Evolutionary conservation across 176 grass and related monocot species (phyloP).

Genomic region (Eragrostis nindensis): DNA sequence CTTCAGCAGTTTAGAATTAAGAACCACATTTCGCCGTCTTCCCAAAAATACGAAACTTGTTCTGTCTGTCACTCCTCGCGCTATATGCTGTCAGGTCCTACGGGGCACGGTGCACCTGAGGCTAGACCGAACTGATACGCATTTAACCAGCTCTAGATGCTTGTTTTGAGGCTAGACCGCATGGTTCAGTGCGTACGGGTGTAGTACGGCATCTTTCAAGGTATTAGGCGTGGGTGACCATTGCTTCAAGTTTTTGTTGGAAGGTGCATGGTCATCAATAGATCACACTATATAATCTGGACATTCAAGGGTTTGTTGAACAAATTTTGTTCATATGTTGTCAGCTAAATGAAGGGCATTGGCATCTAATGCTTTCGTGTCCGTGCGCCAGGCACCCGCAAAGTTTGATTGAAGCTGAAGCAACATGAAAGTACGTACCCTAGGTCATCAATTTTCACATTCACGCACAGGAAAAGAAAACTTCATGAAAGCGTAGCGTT

Average conservation of each 20-base stretch:
- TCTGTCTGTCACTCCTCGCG: too few relatives aligned
- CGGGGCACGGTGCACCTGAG: too few relatives aligned
- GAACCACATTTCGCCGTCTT: too few relatives aligned
- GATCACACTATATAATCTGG: neutral
- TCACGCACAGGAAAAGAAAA: neutral
- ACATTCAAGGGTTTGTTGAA: neutral
- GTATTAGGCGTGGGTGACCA: neutral
- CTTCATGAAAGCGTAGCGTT: neutral
- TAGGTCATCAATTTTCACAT: too few relatives aligned
- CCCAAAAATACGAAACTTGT: too few relatives aligned
- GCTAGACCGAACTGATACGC: too few relatives aligned
- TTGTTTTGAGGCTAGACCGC: too few relatives aligned
- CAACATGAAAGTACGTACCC: neutral
- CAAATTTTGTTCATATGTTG: neutral
- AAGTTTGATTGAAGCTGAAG: slow-evolving; percentile 31
- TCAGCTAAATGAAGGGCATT: neutral
- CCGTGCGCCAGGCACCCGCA: neutral
- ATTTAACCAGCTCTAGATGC: too few relatives aligned
- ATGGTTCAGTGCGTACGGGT: too few relatives aligned
- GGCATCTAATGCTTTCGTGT: neutral
- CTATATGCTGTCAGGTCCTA: too few relatives aligned
- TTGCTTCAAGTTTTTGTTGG: neutral
- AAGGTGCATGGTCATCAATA: neutral
- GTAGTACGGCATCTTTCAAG: too few relatives aligned
- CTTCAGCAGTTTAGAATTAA: too few relatives aligned